phyloP scores from a whole-genome alignment of 2,329 filamentous ascomycete species.

The Monilinia laxa region DNA sequence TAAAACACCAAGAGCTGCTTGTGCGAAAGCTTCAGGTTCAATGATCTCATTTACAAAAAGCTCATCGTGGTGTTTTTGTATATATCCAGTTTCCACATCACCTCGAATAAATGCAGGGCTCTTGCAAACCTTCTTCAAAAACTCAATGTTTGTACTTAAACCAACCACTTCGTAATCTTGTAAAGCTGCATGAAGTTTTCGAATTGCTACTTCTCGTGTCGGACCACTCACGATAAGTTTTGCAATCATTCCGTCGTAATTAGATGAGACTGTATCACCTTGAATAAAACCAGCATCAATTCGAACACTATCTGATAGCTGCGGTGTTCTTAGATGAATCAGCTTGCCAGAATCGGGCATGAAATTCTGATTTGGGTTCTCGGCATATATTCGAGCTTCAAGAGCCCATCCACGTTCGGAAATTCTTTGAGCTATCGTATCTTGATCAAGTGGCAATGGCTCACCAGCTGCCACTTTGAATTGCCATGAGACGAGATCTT shows the following conservation, averaged over 20 bases:
- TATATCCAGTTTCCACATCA: conserved; percentile 94
- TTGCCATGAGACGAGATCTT: conserved; percentile 91
- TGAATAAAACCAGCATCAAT: conserved; percentile 92
- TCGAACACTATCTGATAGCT: conserved; percentile 68
- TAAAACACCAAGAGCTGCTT: conserved; percentile 79
- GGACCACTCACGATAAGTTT: conserved; percentile 90
- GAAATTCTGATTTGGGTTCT: conserved; percentile 89
- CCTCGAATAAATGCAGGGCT: conserved; percentile 81
- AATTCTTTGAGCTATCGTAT: conserved; percentile 68
- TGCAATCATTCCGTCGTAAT: conserved; percentile 98
- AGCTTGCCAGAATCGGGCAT: conserved; percentile 90
- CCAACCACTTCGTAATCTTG: conserved; percentile 91
- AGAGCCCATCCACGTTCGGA: conserved; percentile 78
- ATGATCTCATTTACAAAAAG: conserved; percentile 67
- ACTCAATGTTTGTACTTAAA: conserved; percentile 93
- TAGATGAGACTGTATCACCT: conserved; percentile 88
- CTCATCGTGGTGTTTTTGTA: conserved; percentile 79
- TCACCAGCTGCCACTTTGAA: conserved; percentile 77
- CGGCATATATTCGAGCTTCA: conserved; percentile 94
- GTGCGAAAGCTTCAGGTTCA: conserved; percentile 73
- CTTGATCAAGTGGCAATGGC: conserved; percentile 64
- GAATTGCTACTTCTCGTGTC: conserved; percentile 75
- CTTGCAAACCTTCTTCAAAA: conserved; percentile 82
- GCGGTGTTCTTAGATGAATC: conserved; percentile 76
- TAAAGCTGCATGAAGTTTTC: conserved; percentile 76